These are phyloP conservation scores for Hypholoma fasciculare DNA, from an alignment of 768 basidiomycete genomes.

Conservation along the genomic window DNA sequence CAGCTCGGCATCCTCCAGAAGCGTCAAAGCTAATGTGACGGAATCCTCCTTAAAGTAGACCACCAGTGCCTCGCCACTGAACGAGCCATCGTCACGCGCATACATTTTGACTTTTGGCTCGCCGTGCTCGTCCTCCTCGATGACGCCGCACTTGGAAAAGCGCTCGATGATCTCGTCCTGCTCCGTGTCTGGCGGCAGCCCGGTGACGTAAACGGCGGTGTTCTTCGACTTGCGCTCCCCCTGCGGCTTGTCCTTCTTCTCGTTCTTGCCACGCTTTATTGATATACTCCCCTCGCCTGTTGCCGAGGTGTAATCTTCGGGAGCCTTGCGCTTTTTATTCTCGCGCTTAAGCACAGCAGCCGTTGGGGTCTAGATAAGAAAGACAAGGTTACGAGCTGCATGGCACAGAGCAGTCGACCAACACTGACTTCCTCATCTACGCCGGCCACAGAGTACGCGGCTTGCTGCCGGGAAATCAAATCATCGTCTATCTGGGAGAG, in stretches of 20 bases:
- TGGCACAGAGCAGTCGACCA: conserved; percentile 5
- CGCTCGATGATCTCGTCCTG: conserved; percentile 74
- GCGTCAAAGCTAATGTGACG: conserved; percentile 78
- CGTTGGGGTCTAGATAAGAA: conserved; percentile 68
- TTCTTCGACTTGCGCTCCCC: conserved; percentile 80
- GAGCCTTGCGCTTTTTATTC: conserved; percentile 79
- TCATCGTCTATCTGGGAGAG: conserved; percentile 79
- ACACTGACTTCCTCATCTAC: conserved; percentile 88
- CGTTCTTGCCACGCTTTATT: conserved; percentile 69
- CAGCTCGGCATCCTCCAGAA: conserved; percentile 92
- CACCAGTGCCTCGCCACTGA: conserved; percentile 93
- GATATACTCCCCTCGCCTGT: conserved; percentile 47
- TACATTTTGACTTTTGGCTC: conserved; percentile 97
- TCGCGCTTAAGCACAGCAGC: conserved; percentile 81
- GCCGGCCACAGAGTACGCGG: conserved; percentile 88
- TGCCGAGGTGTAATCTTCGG: conserved; percentile 68
- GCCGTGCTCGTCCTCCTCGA: conserved; percentile 91
- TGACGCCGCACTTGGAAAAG: conserved; percentile 91
- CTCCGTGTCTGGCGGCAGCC: conserved; percentile 77
- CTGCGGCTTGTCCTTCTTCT: conserved; percentile 43
- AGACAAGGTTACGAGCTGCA: conserved; percentile 5
- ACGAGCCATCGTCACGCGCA: conserved; percentile 80
- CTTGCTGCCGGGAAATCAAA: conserved; percentile 85
- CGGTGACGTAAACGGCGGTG: conserved; percentile 89
- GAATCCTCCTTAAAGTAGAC: conserved; percentile 98